Percentiles rank a stretch among this genome's conserved stretches.
Evolutionary conservation across 2,329 filamentous ascomycete genomes (phyloP).

Genomic region (Pyrenophora graminea): DNA sequence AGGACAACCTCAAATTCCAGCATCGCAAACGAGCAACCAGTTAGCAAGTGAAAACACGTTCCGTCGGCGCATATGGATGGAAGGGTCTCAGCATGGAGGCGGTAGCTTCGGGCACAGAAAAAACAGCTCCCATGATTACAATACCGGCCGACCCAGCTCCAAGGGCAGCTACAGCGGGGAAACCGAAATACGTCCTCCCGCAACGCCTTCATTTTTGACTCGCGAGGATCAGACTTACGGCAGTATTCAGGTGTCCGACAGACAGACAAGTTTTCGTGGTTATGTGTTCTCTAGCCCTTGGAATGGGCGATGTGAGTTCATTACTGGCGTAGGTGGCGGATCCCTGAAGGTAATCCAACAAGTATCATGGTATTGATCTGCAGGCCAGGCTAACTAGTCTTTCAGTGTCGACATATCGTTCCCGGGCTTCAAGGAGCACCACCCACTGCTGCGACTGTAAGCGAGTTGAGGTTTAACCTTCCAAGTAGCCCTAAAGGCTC

Average conservation of each 20-base stretch:
- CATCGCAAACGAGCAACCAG: background rate
- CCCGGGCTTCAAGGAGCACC: slow-evolving; percentile 49
- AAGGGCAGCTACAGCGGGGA: slow-evolving; percentile 26
- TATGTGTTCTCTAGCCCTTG: slow-evolving; percentile 86
- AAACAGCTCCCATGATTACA: slow-evolving; percentile 38
- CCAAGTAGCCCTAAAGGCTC: slow-evolving; percentile 57
- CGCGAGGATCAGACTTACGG: slow-evolving; percentile 35
- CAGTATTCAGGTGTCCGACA: slow-evolving; percentile 49
- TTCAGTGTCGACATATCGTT: slow-evolving; percentile 70
- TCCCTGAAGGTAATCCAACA: slow-evolving; percentile 58
- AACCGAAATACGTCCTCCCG: slow-evolving; percentile 15
- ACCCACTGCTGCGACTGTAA: slow-evolving; percentile 60
- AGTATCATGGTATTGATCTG: background rate
- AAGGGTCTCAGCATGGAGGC: slow-evolving; percentile 48
- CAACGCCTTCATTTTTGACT: slow-evolving; percentile 24
- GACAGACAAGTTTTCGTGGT: slow-evolving; percentile 58
- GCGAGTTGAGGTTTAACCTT: slow-evolving; percentile 88
- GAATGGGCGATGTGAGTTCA: slow-evolving; percentile 85
- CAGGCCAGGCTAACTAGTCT: background rate
- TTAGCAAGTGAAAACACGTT: slow-evolving; percentile 41
- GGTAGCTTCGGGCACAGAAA: slow-evolving; percentile 49
- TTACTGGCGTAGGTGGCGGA: slow-evolving; percentile 74
- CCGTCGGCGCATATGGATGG: slow-evolving; percentile 54
- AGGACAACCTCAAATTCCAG: background rate
- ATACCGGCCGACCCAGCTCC: slow-evolving; percentile 25